A percentile compares a stretch with the other conserved stretches of the same genome.
Evolutionary conservation across 2,329 filamentous ascomycete species (phyloP).

Genomic region (Chrysoporthe austroafricana): DNA sequence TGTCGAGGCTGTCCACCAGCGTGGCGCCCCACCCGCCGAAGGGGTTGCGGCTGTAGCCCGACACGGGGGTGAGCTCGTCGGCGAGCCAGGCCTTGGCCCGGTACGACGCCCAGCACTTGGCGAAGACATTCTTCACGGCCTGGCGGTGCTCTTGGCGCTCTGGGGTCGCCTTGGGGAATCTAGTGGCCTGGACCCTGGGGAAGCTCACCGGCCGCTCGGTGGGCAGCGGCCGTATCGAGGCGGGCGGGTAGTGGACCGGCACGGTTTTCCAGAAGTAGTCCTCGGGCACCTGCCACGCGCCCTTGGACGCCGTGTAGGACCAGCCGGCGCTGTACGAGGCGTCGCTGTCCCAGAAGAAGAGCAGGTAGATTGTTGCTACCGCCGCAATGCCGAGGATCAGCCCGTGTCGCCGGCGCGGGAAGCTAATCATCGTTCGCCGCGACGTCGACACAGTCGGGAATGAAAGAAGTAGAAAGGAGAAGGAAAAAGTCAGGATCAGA

Average conservation of each 20-base stretch:
- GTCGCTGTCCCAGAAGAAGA: constrained; percentile 4
- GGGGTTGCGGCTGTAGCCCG: constrained; percentile 15
- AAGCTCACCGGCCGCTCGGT: constrained; percentile 2
- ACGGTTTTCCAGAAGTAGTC: constrained; percentile 28
- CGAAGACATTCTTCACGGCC: constrained; percentile 26
- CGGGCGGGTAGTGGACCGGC: constrained; percentile 14
- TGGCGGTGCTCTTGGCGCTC: constrained; percentile 17
- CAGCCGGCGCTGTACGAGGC: neutral
- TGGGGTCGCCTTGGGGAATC: constrained; percentile 14
- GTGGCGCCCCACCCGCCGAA: constrained; percentile 29
- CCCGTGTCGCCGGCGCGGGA: constrained; percentile 11
- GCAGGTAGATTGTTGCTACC: neutral
- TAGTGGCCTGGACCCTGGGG: constrained; percentile 22
- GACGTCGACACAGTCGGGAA: neutral
- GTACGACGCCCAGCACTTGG: constrained; percentile 24
- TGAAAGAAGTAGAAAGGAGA: neutral
- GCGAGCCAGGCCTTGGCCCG: constrained; percentile 20
- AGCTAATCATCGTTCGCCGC: neutral
- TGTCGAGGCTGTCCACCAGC: constrained; percentile 28
- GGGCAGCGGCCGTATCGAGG: constrained; percentile 19
- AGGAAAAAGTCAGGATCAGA: too few relatives aligned
- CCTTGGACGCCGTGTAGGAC: neutral
- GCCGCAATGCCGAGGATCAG: constrained; percentile 10
- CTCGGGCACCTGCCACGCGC: constrained; percentile 17
- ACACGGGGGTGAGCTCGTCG: constrained; percentile 23